These are phyloP conservation scores for Tylopilus sp. DNA, from an alignment of 1,284 basidiomycete genomes.

Conservation along the genomic window DNA sequence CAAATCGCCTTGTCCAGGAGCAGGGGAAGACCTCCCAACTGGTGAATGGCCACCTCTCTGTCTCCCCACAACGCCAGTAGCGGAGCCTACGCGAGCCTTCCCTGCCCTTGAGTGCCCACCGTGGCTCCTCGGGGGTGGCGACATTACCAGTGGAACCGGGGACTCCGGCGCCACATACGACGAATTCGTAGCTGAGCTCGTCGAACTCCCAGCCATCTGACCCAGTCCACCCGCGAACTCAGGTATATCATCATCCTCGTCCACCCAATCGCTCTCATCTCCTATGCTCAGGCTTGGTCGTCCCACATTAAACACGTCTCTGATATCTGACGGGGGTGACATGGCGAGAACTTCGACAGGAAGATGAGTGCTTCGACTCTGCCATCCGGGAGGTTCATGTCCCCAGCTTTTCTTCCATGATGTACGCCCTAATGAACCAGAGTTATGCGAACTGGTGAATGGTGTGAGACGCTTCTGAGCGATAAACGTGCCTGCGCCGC, in stretches of 20 bases:
- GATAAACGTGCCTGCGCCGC: constrained; percentile 53
- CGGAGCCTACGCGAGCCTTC: constrained; percentile 23
- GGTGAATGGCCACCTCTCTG: constrained; percentile 54
- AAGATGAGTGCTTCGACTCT: constrained; percentile 60
- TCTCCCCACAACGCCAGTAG: constrained; percentile 21
- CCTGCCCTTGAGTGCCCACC: constrained; percentile 22
- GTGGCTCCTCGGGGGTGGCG: constrained; percentile 41
- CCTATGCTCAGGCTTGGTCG: constrained; percentile 54
- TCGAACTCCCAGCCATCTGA: constrained; percentile 50
- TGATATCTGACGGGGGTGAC: constrained; percentile 56
- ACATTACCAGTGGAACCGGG: constrained; percentile 35
- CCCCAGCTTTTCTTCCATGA: constrained; percentile 87
- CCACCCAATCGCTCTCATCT: constrained; percentile 80
- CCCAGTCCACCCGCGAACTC: constrained; percentile 75
- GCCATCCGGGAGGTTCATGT: constrained; percentile 77
- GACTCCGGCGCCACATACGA: constrained; percentile 28
- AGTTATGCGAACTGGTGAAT: constrained; percentile 49
- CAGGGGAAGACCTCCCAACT: constrained; percentile 51
- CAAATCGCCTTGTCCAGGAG: constrained; percentile 44
- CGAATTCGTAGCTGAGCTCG: constrained; percentile 24
- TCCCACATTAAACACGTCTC: constrained; percentile 68
- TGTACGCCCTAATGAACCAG: constrained; percentile 53
- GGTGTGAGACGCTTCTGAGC: constrained; percentile 70
- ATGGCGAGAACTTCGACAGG: constrained; percentile 70
- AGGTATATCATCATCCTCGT: constrained; percentile 73